These are phyloP conservation scores for Candolleomyces eurysporus DNA, from an alignment of 768 basidiomycete genomes.

Conservation along the genomic window DNA sequence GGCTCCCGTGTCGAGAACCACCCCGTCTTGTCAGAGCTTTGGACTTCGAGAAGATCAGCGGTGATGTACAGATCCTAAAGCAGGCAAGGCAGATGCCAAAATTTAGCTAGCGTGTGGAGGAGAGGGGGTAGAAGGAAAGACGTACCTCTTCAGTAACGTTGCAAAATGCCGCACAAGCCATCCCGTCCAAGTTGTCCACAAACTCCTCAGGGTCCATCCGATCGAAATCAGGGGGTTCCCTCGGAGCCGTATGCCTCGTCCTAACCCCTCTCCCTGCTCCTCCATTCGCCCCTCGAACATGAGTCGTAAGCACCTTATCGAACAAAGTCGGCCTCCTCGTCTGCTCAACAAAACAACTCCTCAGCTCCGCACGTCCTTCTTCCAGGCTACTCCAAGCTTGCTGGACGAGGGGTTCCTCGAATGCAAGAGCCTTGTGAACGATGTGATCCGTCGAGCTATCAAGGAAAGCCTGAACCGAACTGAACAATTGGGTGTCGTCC, in stretches of 20 bases:
- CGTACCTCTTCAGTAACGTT: constrained; percentile 77
- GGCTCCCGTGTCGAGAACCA: constrained; percentile 72
- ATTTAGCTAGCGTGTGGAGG: constrained; percentile 1
- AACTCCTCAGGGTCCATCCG: constrained; percentile 63
- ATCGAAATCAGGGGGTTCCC: constrained; percentile 63
- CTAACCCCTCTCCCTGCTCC: constrained; percentile 25
- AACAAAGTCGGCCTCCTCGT: constrained; percentile 55
- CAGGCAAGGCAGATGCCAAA: background rate
- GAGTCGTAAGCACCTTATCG: constrained; percentile 21
- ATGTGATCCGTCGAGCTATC: constrained; percentile 52
- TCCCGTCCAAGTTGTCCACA: constrained; percentile 75
- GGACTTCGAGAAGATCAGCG: constrained; percentile 77
- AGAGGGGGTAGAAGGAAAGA: background rate
- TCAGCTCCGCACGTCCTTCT: constrained; percentile 40
- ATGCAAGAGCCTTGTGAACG: constrained; percentile 39
- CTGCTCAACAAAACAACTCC: constrained; percentile 48
- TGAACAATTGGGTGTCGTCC: constrained; percentile 65
- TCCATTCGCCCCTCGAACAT: constrained; percentile 8
- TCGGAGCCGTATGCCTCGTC: constrained; percentile 34
- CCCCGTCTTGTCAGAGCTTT: constrained; percentile 73
- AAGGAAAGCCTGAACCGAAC: constrained; percentile 59
- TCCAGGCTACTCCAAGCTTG: constrained; percentile 46
- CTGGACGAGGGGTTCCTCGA: constrained; percentile 42
- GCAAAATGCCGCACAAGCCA: constrained; percentile 71
- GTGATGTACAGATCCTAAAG: constrained; percentile 73